Evolutionary conservation across 768 basidiomycete species (phyloP).

Genomic region (Neoboletus subvelutipes): DNA sequence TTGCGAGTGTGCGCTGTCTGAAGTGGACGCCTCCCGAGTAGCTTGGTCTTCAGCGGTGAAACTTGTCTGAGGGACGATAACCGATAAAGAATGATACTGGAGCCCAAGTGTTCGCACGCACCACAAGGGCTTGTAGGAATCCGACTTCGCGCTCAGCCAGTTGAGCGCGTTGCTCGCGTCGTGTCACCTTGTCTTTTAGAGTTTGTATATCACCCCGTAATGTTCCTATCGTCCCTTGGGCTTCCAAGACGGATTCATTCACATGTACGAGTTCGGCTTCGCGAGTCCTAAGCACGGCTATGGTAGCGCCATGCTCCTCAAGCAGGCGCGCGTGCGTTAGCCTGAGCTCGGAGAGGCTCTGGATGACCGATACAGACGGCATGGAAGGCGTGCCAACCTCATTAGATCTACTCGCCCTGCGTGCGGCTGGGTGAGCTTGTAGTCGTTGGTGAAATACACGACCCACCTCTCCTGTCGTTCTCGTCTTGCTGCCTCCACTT

Average conservation of each 20-base stretch:
- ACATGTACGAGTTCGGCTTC: conserved; percentile 50
- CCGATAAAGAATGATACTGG: neutral
- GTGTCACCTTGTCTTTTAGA: conserved; percentile 38
- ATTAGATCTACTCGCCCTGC: conserved; percentile 40
- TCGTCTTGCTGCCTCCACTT: conserved; percentile 56
- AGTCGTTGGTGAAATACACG: neutral
- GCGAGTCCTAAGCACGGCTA: conserved; percentile 51
- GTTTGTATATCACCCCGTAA: conserved; percentile 39
- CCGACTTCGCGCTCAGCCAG: conserved; percentile 60
- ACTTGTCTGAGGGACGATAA: conserved; percentile 46
- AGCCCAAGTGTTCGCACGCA: conserved; percentile 33
- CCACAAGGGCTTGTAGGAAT: conserved; percentile 68
- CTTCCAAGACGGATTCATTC: conserved; percentile 38
- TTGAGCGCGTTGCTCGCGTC: conserved; percentile 39
- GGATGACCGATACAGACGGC: conserved; percentile 54
- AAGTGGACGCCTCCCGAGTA: conserved; percentile 28
- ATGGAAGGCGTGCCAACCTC: conserved; percentile 40
- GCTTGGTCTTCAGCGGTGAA: conserved; percentile 57
- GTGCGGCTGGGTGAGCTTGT: neutral
- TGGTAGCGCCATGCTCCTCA: conserved; percentile 62
- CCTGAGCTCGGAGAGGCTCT: conserved; percentile 58
- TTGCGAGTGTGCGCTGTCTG: conserved; percentile 37
- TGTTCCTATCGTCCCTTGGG: conserved; percentile 31
- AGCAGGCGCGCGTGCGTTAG: conserved; percentile 61
- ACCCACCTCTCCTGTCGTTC: conserved; percentile 62